Base-by-base conservation (phyloP, 2,329 filamentous ascomycete species). In the Pyrenochaeta sp. region DNA sequence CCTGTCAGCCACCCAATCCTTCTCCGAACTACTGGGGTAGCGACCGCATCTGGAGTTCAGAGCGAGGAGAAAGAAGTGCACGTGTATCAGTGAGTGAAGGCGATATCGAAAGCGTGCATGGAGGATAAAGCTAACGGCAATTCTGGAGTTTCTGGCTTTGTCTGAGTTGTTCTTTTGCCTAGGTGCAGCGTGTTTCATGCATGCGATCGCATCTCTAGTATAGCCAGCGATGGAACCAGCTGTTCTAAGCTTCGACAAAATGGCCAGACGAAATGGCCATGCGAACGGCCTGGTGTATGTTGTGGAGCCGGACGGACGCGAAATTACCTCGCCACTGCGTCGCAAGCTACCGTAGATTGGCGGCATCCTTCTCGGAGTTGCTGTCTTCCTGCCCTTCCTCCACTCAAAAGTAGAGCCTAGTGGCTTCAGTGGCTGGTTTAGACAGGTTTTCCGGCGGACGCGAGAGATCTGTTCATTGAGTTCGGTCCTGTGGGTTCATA, bases 111-210 rank as follows among this genome's bases (percentile, higher is more conserved):
- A 34, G 39, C 34, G 58, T 66, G 67, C 68, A 70, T 70, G 61
- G 59, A 64, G 62, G 58, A 36, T 60, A 44, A 49, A 65, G 65
- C 36, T 19, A 71, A 68, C 68, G 36, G 59, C 36, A 64, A 66
- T 65, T 59, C 64, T 60, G 56, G 56, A 60, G 65, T 67, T 62
- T 66, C 52, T 37, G 32, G 34, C 27, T 25, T 52, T 58, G 46
- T 65, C 34, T 58, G 53, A 58, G 50, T 47, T 54, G 37, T 52
- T 37, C 34, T 68, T 66, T 58, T 65, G 56, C 61, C 61, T 61
- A 53, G 40, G 53, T 54, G 55, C 51, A 54, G 50, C 49, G 45
- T 8, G 52, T 64, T 58, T 65, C 53, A 67, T 65, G 65, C 61
- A 60, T 46, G 56, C 34, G 30, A 66, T 62, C 51, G 52, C 45